Conservation (phyloP, 2,329 filamentous ascomycete species). For the Alternaria sp. region DNA sequence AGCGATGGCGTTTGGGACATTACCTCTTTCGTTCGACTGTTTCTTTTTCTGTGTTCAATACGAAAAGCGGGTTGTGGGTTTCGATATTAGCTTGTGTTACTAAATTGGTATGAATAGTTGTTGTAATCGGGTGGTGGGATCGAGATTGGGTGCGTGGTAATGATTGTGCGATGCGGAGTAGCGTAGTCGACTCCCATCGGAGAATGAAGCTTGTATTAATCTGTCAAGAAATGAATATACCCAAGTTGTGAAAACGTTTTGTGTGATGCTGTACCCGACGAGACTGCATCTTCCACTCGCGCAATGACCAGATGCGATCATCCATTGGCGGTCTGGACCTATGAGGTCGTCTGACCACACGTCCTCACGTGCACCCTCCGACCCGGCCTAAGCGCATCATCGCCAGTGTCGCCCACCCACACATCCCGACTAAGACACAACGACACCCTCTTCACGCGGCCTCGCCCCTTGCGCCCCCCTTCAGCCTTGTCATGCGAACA, state of each 20-base stretch:
- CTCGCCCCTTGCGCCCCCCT: neutral
- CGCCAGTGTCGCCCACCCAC: neutral
- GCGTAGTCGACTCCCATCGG: neutral
- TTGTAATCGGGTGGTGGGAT: slow-evolving; percentile 6
- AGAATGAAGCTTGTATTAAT: neutral
- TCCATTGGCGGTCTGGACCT: neutral
- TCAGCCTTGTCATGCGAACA: neutral
- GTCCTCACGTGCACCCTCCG: slow-evolving; percentile 5
- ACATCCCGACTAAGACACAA: neutral
- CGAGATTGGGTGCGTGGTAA: neutral
- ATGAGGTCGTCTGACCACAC: slow-evolving; percentile 4
- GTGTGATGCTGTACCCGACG: neutral
- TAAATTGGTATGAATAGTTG: slow-evolving; percentile 2
- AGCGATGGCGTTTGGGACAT: slow-evolving; percentile 34
- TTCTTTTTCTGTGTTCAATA: neutral
- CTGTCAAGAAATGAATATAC: neutral
- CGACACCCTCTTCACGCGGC: slow-evolving; percentile 1
- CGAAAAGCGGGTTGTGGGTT: neutral
- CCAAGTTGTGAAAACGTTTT: neutral
- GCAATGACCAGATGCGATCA: too few species aligned
- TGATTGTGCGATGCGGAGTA: neutral
- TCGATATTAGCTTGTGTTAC: slow-evolving; percentile 5
- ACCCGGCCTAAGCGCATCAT: slow-evolving; percentile 1
- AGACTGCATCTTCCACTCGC: neutral
- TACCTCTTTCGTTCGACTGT: neutral